phyloP scores from a whole-genome alignment of 1,139 yeast genomes.

The Protomyces lactucae-debilis region DNA sequence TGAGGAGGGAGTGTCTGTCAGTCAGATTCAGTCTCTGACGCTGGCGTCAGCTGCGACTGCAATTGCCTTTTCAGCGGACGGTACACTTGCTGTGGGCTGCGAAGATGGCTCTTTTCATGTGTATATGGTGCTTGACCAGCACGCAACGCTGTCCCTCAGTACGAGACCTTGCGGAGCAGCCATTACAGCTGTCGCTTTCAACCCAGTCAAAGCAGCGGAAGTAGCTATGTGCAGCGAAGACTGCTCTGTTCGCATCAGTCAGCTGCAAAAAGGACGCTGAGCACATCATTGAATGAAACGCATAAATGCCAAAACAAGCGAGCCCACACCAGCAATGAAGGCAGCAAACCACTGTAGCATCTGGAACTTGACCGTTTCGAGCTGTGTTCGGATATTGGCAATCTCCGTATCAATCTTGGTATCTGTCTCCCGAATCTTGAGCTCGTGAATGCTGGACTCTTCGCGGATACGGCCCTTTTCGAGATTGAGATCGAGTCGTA shows the following conservation, averaged over 20 bases:
- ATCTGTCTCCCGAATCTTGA: conserved; percentile 89
- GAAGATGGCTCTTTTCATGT: conserved; percentile 55
- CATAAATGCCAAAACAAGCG: conserved; percentile 22
- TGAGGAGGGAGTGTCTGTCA: conserved; percentile 26
- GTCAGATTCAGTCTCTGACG: conserved; percentile 37
- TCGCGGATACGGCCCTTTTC: conserved; percentile 95
- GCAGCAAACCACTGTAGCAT: conserved; percentile 27
- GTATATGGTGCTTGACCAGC: background rate
- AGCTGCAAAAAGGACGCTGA: background rate
- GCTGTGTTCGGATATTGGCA: conserved; percentile 85
- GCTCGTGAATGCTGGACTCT: conserved; percentile 85
- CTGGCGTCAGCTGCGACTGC: conserved; percentile 75
- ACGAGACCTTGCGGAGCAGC: conserved; percentile 44
- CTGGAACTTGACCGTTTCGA: conserved; percentile 23
- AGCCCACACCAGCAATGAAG: conserved; percentile 20
- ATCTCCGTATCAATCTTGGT: conserved; percentile 94
- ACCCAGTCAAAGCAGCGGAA: conserved; percentile 33
- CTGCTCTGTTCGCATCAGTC: conserved; percentile 54
- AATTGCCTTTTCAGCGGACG: conserved; percentile 36
- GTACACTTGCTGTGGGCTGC: conserved; percentile 59
- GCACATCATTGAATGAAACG: conserved; percentile 9
- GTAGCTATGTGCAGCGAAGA: conserved; percentile 71
- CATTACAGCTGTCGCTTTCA: conserved; percentile 58
- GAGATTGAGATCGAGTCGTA: conserved; percentile 78
- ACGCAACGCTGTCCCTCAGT: conserved; percentile 50